Evolutionary conservation across 768 basidiomycete species (phyloP).

Genomic region (Melanogaster broomeanus): DNA sequence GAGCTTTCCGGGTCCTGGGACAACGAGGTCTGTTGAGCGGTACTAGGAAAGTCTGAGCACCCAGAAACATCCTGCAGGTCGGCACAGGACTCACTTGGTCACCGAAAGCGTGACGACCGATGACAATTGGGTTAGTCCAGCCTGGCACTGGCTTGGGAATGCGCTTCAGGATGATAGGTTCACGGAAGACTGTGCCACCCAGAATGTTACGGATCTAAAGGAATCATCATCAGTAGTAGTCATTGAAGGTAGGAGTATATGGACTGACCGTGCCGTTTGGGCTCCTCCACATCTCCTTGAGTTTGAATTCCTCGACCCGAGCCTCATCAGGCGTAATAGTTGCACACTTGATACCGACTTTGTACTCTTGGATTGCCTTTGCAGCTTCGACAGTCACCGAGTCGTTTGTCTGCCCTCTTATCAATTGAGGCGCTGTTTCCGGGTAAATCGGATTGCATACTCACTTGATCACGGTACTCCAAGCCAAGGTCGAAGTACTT

Average conservation of each 20-base stretch:
- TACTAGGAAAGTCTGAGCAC: conserved; percentile 53
- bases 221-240: background rate
- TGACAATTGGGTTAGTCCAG: conserved; percentile 95
- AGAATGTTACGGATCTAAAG: conserved; percentile 92
- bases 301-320: conserved; percentile 93
- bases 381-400: conserved; percentile 91
- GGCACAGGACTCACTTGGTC: conserved; percentile 64
- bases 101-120: conserved; percentile 96
- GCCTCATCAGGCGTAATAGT: conserved; percentile 99
- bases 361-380: conserved; percentile 91
- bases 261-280: conserved; percentile 87
- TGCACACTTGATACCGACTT: conserved; percentile 98
- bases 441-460: background rate
- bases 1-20: conserved; percentile 90
- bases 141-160: conserved; percentile 96
- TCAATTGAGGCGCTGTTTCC: background rate
- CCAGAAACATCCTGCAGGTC: conserved; percentile 4
- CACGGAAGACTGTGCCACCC: conserved; percentile 97
- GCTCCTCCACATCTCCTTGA: conserved; percentile 99
- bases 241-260: background rate
- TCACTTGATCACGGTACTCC: conserved; percentile 86
- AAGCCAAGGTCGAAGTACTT: conserved; percentile 99
- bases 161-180: conserved; percentile 89
- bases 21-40: conserved; percentile 90
- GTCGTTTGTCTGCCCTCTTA: conserved; percentile 76